A percentile compares a stretch with the other conserved stretches of the same genome.
Conservation (phyloP, 2,329 filamentous ascomycete species). For the Fusarium lyarnte region DNA sequence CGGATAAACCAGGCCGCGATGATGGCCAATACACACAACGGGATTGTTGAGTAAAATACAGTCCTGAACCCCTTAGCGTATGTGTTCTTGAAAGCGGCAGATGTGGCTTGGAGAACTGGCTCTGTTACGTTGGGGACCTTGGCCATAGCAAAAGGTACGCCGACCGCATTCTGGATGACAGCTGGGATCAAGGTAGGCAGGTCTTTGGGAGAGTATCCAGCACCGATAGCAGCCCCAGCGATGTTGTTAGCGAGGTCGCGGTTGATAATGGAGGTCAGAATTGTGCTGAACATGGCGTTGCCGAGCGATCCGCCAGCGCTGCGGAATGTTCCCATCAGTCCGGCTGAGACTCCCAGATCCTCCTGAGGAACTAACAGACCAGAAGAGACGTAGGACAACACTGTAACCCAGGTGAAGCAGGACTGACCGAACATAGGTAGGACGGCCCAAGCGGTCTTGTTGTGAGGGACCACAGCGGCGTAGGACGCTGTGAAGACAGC, state of each 20-base stretch:
- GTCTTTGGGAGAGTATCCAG: not conserved
- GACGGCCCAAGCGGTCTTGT: not conserved
- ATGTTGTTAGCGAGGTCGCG: conserved; percentile 1
- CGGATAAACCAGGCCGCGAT: not conserved
- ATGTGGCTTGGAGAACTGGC: not conserved
- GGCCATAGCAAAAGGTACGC: conserved; percentile 8
- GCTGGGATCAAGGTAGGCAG: not conserved
- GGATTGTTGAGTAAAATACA: conserved; percentile 12
- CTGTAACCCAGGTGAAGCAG: conserved; percentile 10
- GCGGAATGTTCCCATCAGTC: conserved; percentile 12
- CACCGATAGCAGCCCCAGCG: not conserved
- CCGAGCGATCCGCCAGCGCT: conserved; percentile 12
- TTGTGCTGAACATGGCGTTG: conserved; percentile 19
- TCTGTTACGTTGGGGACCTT: conserved; percentile 13
- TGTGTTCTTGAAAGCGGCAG: conserved; percentile 5
- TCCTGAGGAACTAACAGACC: conserved; percentile 4
- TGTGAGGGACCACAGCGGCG: not conserved
- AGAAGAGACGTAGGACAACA: conserved; percentile 7
- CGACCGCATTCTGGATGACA: conserved; percentile 5
- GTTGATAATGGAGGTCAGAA: conserved; percentile 1
- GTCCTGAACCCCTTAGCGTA: conserved; percentile 1
- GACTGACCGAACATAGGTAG: conserved; percentile 11
- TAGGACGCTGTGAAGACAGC: conserved; percentile 6
- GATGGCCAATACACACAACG: not conserved
- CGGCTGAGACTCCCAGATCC: conserved; percentile 3